Evolutionary conservation across 2,329 filamentous ascomycete species (phyloP), one percentile per base, ranked within the genome.

Genomic region (Fusarium neocosmosporiellum): DNA sequence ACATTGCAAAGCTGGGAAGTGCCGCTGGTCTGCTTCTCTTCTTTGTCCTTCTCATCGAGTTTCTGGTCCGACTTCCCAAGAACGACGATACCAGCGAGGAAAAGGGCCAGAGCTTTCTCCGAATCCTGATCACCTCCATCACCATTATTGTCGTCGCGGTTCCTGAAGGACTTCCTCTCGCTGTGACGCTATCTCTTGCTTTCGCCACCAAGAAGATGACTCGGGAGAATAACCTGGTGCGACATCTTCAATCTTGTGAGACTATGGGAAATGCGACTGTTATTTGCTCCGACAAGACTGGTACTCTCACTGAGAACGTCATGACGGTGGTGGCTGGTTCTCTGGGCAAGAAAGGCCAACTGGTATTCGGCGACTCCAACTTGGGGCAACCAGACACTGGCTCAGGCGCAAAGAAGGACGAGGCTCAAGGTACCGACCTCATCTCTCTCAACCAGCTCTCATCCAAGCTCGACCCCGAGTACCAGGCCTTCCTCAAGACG

Each of bases 21-120:
- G 89, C 89, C 59, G 91, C 93, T 24, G 93, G 93, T 63, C 82
- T 93, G 11, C 81, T 95, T 2, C 85, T 96, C 16, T 96, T 96
- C 79, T 82, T 94, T 59, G 91, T 95, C n/a, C 85, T 95, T 5
- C 89, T 95, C 75, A 93, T 96, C 84, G 90, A 93, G 75, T 95
- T 95, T 78, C 83, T 94, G 18, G 91, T 88, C 43, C 81, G 86
- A 16, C 85, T 95, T 3, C 87, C 87, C 14, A 76, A 82, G 24
- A 90, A 88, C 75, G 43, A 69, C n/a, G 78, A 71, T 0, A 80
- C 82, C 0, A 82, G 89, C 1, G 84, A 88, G 0, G 81, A 88
- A 50, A 94, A 94, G 80, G 82, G 79, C 0, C 83, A 83, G 33
- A 79, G 86, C 18, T 92, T 92, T 71, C 83, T 92, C 66, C 85